Base-by-base conservation (phyloP, 225 moss, liverwort and hornwort species). In the Sphagnum tenellum region DNA sequence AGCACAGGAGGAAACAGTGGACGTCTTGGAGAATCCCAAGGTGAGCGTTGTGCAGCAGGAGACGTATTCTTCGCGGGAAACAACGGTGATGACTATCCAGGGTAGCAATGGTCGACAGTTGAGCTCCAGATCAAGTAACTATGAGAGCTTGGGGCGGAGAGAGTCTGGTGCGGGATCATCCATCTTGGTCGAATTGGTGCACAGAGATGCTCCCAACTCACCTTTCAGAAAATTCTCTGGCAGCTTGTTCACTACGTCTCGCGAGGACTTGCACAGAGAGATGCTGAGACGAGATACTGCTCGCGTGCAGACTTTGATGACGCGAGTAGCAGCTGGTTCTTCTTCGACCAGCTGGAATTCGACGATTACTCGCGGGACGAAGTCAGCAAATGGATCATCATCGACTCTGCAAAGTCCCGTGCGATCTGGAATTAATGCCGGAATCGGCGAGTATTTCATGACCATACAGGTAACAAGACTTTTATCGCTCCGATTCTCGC, bases 371-470 rank as follows among this genome's bases (percentile, higher is more conserved):
- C 29, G 2, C 72, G 67, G 68, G 74, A 2, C 49, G 59, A 45
- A 45, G 58, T 53, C 11, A 44, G 52, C 10, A 2, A 55, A 2
- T 60, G 61, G 0, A 11, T 56, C 52, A 69, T 54, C 51, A 49
- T 72, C 48, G 62, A 9, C 74, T 6, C 69, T 83, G 5, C 69
- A 72, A 60, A 69, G 72, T 49, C 76, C 74, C 50, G 76, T 79
- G 64, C 72, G 61, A 46, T 77, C 91, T 55, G 91, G 91, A 8
- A 66, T 89, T 5, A 75, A 80, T 51, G 67, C 76, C 3, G 89
- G 91, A 56, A 89, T 79, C 7, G 89, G 91, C 2, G 89, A 91
- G 50, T 91, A 91, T 71, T 91, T 91, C 57, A 81, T 89, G 45
- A 78, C 65, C 5, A 57, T 91, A 9, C 63, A 66, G 77, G 77